phyloP scores from a whole-genome alignment of 192 early-diverging fungal genomes.

The Backusella liffmaniae region DNA sequence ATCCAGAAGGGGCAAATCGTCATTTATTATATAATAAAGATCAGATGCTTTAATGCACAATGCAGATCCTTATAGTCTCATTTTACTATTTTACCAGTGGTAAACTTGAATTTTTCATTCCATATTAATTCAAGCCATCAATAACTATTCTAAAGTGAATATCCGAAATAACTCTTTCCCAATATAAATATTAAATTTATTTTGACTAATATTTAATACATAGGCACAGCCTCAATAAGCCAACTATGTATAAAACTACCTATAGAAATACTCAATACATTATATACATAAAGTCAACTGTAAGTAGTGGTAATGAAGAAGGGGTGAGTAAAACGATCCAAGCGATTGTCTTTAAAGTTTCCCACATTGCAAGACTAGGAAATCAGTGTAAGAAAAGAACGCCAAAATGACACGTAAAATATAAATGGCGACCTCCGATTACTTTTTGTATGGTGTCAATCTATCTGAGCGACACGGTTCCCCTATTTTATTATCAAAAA shows the following conservation, averaged over 20 bases:
- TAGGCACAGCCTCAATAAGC: neutral
- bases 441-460: neutral
- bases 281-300: neutral
- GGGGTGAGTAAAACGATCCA: neutral
- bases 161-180: neutral
- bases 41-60: constrained; percentile 5
- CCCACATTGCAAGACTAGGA: neutral
- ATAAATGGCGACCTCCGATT: neutral
- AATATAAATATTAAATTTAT: neutral
- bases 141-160: neutral
- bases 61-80: neutral
- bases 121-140: neutral
- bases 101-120: neutral
- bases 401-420: neutral
- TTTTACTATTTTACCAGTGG: neutral
- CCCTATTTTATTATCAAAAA: neutral
- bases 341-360: neutral
- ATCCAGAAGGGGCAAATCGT: neutral
- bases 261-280: too few species aligned
- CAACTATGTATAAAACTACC: neutral
- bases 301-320: neutral
- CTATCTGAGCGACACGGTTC: neutral
- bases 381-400: neutral
- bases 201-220: neutral
- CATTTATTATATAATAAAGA: constrained; percentile 1